Conservation (phyloP, 208 protist species). For the Leishmania arabica region DNA sequence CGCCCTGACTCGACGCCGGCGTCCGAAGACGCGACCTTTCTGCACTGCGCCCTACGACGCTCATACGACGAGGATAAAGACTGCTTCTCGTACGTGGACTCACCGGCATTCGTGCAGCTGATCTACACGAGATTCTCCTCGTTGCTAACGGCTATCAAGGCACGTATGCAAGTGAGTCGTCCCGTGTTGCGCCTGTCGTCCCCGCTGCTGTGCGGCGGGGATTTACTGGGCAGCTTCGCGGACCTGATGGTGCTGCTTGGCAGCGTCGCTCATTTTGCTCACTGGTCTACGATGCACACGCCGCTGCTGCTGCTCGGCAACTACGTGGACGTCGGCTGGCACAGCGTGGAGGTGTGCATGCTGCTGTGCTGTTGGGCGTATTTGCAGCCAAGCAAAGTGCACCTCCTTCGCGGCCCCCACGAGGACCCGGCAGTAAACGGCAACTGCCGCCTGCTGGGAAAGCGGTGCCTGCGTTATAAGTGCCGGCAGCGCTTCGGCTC, state of each 20-base stretch:
- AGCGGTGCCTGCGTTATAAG: conserved; percentile 57
- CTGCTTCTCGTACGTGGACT: conserved; percentile 16
- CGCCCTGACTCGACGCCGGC: not conserved
- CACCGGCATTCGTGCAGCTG: conserved; percentile 2
- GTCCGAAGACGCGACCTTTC: conserved; percentile 11
- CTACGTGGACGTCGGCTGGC: conserved; percentile 94
- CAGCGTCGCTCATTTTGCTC: conserved; percentile 40
- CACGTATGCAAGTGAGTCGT: conserved; percentile 5
- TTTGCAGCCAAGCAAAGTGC: conserved; percentile 62
- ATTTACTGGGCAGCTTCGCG: conserved; percentile 76
- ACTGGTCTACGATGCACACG: conserved; percentile 51
- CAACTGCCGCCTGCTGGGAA: conserved; percentile 48
- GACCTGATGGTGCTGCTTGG: conserved; percentile 56
- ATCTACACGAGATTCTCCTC: conserved; percentile 19
- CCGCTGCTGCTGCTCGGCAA: conserved; percentile 96
- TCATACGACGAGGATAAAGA: conserved; percentile 22
- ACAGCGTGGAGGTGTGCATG: conserved; percentile 78
- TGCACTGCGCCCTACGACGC: conserved; percentile 27
- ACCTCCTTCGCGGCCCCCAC: conserved; percentile 90
- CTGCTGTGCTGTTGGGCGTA: conserved; percentile 74
- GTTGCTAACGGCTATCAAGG: conserved; percentile 3
- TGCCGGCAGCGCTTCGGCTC: conserved; percentile 74
- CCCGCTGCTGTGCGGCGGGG: conserved; percentile 68
- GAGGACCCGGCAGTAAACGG: conserved; percentile 84
- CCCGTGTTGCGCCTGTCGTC: conserved; percentile 45